Evolutionary conservation across 177 flowering plant genomes (phyloP), one percentile per base, ranked within the genome.

Genomic region (Tripterygium wilfordii): DNA sequence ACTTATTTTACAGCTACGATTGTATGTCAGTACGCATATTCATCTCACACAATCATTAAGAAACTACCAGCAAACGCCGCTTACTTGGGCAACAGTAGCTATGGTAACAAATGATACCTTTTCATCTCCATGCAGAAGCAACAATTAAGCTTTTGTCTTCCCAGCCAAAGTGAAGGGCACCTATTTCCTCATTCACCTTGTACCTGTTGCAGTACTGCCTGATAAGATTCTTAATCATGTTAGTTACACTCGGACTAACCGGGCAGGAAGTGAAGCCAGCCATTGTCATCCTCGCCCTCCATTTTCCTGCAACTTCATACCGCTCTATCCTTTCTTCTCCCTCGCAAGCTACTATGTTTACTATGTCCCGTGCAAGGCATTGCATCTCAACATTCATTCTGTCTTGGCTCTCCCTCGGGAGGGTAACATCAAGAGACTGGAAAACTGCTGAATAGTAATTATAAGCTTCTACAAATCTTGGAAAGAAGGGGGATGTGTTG

Each of bases 271-370:
- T 57, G 51, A 92, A 88, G 19, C 96, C 98, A 1, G 99, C 96
- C 99, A 92, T 92, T 41, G 44, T 72, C 99, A 92, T 92, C 64
- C 99, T 76, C 13, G 96, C 95, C 49, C 86, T 79, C 99, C 99
- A 92, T 58, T 92, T 92, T 23, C 99, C 96, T 0, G 96, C 91
- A 40, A 86, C 89, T 56, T 92, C 96, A 26, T 92, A 92, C 19
- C 99, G 65, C 62, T 92, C 96, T 25, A 92, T 78, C 58, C 99
- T 77, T 13, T 92, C 99, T 48, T 70, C 96, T 5, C 99, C 99
- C 42, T 92, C 99, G 32, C 99, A 92, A 0, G 96, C 99, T 14
- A 92, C 82, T 32, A 92, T 74, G 58, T 92, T 92, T 10, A 92
- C 83, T 7, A 92, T 88, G 60, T 92, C 99, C 13, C 91, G 70